Base-by-base conservation (phyloP, 371 early-diverging fungal genomes). In the Mortierella sp. region DNA sequence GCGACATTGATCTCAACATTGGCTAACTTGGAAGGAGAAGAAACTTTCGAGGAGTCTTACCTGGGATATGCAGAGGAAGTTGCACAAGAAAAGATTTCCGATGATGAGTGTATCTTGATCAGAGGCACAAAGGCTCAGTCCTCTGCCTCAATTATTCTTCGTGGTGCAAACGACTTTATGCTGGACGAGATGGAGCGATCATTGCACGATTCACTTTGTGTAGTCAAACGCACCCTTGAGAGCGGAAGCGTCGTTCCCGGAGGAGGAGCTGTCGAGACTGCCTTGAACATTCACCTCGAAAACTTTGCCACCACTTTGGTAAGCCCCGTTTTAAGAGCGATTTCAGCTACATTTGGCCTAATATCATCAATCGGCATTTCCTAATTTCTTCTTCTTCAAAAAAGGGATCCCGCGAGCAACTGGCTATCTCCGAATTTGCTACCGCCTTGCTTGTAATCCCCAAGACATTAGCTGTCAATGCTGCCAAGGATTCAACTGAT, bases 151-250 rank as follows among this genome's bases (percentile, higher is more conserved):
- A 92, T 99, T 74, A 96, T 99, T 71, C 91, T 99, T 70, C 96
- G 99, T 77, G 99, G 99, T 61, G 98, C 99, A 52, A 99, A 98
- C 85, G 99, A 99, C 84, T 97, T 94, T 78, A 97, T 97, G 95
- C 85, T 99, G 74, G 99, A 99, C 77, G 99, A 99, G 88, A 99
- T 99, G 98, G 99, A 99, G 85, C 92, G 99, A 73, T 95, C 98
- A 33, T 77, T 99, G 69, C 99, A 99, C 84, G 99, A 99, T 88
- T 91, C 96, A 47, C 86, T 99, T 70, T 97, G 97, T 77, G 97
- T 97, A 43, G 96, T 99, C 65, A 99, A 99, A 92, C 90, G 99
- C 59, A 99, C 99, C 8, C 86, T 99, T 59, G 99, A 99, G 86
- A 95, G 96, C 73, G 96, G 97, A 74, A 92, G 94, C 40, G 97